Evolutionary conservation across 176 grass and related monocot species (phyloP).

Genomic region (Avena insularis): DNA sequence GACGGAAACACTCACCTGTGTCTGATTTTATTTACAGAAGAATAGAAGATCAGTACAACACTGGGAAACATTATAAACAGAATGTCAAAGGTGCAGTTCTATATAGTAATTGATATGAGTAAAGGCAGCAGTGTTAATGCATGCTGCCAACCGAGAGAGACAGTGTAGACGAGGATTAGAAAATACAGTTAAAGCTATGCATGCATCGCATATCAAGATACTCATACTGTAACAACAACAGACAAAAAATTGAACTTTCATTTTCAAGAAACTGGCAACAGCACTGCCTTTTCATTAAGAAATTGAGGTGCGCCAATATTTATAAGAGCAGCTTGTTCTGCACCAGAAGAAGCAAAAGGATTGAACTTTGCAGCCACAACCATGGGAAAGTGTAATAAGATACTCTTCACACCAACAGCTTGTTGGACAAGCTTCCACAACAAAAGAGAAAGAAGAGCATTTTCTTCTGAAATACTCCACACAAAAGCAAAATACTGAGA

Average conservation of each 20-base stretch:
- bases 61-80: background rate
- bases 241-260: background rate
- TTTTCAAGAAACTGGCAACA: background rate
- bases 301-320: background rate
- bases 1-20: slow-evolving; percentile 67
- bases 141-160: background rate
- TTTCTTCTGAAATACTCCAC: slow-evolving; percentile 22
- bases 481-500: background rate
- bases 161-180: background rate
- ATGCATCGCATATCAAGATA: slow-evolving; percentile 8
- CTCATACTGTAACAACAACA: background rate
- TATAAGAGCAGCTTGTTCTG: background rate
- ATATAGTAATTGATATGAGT: slow-evolving; percentile 17
- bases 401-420: background rate
- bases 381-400: background rate
- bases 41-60: background rate
- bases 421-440: background rate
- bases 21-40: slow-evolving; percentile 27
- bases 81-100: background rate
- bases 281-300: background rate
- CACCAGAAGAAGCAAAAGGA: background rate
- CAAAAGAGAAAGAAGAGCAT: background rate
- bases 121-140: background rate
- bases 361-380: background rate
- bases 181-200: slow-evolving; percentile 8